phyloP scores from a whole-genome alignment of 768 basidiomycete species.

The Boletus fagicola region DNA sequence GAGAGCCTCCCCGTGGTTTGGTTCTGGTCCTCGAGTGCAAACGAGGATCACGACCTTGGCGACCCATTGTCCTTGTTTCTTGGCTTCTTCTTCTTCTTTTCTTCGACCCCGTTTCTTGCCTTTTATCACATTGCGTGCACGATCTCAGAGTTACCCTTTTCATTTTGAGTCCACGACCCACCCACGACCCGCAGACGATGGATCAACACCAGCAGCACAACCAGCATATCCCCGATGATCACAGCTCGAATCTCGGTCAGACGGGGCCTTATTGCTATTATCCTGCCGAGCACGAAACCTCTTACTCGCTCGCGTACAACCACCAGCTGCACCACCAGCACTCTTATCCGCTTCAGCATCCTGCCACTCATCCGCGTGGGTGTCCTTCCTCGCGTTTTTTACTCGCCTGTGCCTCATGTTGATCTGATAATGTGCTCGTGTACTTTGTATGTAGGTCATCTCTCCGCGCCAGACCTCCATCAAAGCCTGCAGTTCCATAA shows the following conservation, averaged over 20 bases:
- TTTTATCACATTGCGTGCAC: slow-evolving; percentile 36
- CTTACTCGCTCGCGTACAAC: slow-evolving; percentile 53
- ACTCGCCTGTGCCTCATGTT: slow-evolving; percentile 52
- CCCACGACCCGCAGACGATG: slow-evolving; percentile 41
- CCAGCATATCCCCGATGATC: slow-evolving; percentile 50
- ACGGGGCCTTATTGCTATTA: slow-evolving; percentile 51
- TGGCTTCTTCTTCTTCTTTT: slow-evolving; percentile 35
- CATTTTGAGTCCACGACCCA: slow-evolving; percentile 35
- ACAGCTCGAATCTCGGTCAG: slow-evolving; percentile 39
- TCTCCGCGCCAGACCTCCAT: slow-evolving; percentile 65
- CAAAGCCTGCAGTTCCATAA: slow-evolving; percentile 60
- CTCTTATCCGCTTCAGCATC: slow-evolving; percentile 57
- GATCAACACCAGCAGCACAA: slow-evolving; percentile 43
- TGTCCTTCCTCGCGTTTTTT: slow-evolving; percentile 45
- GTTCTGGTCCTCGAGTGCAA: slow-evolving; percentile 28
- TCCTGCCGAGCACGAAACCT: slow-evolving; percentile 51
- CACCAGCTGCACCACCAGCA: slow-evolving; percentile 43
- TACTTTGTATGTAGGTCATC: slow-evolving; percentile 57
- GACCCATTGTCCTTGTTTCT: slow-evolving; percentile 31
- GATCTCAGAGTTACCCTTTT: slow-evolving; percentile 35
- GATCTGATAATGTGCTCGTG: slow-evolving; percentile 61
- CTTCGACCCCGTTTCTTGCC: slow-evolving; percentile 35
- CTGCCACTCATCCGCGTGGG: slow-evolving; percentile 71
- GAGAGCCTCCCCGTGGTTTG: slow-evolving; percentile 15
- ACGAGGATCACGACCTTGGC: slow-evolving; percentile 29